Base-by-base conservation (phyloP, 768 basidiomycete genomes). In the Tricholoma hemisulphureum region DNA sequence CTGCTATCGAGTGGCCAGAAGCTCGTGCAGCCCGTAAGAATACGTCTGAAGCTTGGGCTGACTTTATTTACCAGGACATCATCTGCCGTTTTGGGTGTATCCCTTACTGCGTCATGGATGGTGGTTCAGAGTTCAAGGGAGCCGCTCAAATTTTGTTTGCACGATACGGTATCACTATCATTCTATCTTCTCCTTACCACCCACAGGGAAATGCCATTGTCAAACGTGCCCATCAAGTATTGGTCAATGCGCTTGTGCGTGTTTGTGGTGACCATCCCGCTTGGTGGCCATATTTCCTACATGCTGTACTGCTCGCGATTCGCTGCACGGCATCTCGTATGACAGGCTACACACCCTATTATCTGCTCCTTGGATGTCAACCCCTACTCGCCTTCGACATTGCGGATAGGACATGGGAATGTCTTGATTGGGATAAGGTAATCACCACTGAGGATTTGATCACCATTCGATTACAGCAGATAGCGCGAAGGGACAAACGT, bases 11-110 rank as follows among this genome's bases (percentile, higher is more conserved):
- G 13, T 70, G 67, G 68, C 57, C 65, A 0, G 68, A 69, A 50
- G 71, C 68, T 2, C 43, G 58, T 1, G 63, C 65, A 0, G 35
- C 61, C 2, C 24, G 32, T 1, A 52, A 55, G 3, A 51, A 56
- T 14, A 65, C 60, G 10, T 60, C 67, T 0, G 16, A 53, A 4
- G 46, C 35, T 1, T 58, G 69, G 31, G 68, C 66, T 10, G 60
- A 60, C 11, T 74, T 75, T 55, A 64, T 75, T 7, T 74, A 66
- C 34, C 64, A 73, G 43, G 54, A 65, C 20, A 60, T 74, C 1
- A 66, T 71, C n/a, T 62, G n/a, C n/a, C n/a, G n/a, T n/a, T n/a
- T n/a, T n/a, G n/a, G n/a, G n/a, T n/a, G n/a, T n/a, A n/a, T n/a
- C n/a, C n/a, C n/a, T n/a, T n/a, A n/a, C n/a, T n/a, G n/a, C n/a